Conservation (phyloP, 495 filamentous ascomycete species). For the Chlorociboria aeruginascens region DNA sequence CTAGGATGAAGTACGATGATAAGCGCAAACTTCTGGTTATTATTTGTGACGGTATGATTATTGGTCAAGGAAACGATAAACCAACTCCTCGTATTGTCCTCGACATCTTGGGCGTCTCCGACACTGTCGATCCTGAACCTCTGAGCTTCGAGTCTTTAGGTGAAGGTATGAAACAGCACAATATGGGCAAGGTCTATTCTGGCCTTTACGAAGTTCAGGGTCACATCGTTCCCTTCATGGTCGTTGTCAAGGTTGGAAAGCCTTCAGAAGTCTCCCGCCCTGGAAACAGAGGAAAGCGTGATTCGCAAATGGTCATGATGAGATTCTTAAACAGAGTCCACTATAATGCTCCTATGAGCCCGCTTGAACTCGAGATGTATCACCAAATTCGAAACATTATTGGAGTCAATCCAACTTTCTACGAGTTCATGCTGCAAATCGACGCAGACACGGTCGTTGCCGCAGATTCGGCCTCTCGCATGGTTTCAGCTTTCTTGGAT, state of each 20-base stretch:
- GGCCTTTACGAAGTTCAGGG: conserved; percentile 96
- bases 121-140: conserved; percentile 90
- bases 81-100: conserved; percentile 93
- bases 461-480: conserved; percentile 79
- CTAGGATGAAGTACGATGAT: conserved; percentile 94
- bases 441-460: conserved; percentile 95
- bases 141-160: conserved; percentile 95
- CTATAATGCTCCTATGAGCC: conserved; percentile 91
- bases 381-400: conserved; percentile 99
- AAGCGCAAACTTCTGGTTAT: conserved; percentile 93
- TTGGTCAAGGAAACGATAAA: conserved; percentile 93
- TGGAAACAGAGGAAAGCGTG: conserved; percentile 97
- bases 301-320: conserved; percentile 97
- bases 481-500: conserved; percentile 82
- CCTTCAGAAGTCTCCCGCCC: conserved; percentile 93
- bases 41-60: conserved; percentile 98
- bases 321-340: conserved; percentile 96
- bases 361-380: conserved; percentile 94
- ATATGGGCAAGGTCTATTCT: conserved; percentile 98
- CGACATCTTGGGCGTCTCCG: conserved; percentile 90
- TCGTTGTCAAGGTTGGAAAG: conserved; percentile 95
- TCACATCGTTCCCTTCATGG: conserved; percentile 95
- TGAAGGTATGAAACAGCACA: conserved; percentile 94
- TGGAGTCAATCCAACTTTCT: conserved; percentile 95
- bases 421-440: conserved; percentile 94